Percentiles rank a stretch among this genome's conserved stretches.
These are phyloP conservation scores for Knoxia roxburghii DNA, from an alignment of 257 asterid genomes.

Conservation along the genomic window DNA sequence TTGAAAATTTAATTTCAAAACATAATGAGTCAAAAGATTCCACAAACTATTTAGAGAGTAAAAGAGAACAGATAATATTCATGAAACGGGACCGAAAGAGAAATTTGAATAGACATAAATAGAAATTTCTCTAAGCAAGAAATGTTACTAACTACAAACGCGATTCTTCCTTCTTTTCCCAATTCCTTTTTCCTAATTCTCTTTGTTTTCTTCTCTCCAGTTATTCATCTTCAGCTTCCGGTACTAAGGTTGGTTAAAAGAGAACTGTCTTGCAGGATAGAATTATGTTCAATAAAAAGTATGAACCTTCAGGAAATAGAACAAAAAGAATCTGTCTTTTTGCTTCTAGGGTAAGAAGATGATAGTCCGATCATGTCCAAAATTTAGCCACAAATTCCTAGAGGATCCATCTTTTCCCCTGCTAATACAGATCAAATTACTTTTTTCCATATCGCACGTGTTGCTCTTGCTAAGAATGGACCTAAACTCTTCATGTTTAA, in stretches of 20 bases:
- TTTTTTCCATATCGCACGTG: not conserved
- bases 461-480: not conserved
- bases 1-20: not conserved
- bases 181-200: not conserved
- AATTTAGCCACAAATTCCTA: no score
- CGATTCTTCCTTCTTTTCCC: not conserved
- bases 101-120: no score
- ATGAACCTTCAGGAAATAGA: no score
- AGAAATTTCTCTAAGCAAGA: not conserved
- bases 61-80: not conserved
- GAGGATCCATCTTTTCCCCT: no score
- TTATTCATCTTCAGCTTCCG: no score
- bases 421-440: not conserved
- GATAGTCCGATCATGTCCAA: no score
- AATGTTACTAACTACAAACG: not conserved
- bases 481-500: not conserved
- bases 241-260: no score
- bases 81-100: not conserved
- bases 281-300: no score
- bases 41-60: not conserved
- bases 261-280: no score
- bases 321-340: no score
- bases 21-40: not conserved
- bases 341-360: no score
- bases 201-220: not conserved